Percentiles rank a stretch among this genome's conserved stretches.
These are phyloP conservation scores for Prunella vulgaris DNA, from an alignment of 257 asterid species.

Conservation along the genomic window DNA sequence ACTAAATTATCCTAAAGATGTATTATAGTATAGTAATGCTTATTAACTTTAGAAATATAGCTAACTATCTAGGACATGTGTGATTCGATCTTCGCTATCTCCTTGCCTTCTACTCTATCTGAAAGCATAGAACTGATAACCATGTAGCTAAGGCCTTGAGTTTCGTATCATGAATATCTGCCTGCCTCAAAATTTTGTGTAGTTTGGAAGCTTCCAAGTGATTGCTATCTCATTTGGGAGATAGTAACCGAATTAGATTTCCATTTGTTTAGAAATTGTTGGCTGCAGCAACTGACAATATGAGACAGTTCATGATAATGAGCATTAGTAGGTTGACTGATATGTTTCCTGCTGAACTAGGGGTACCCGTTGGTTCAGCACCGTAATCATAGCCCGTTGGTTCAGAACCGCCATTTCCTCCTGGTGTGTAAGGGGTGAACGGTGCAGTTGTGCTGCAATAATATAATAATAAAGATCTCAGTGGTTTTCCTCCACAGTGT, in stretches of 20 bases:
- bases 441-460: constrained; percentile 67
- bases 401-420: constrained; percentile 42
- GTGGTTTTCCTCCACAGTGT: background rate
- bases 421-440: constrained; percentile 60
- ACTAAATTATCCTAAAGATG: constrained; percentile 40
- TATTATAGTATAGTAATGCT: constrained; percentile 39
- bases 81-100: constrained; percentile 33
- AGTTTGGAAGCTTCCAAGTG: constrained; percentile 35
- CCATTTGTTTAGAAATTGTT: constrained; percentile 39
- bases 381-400: constrained; percentile 62
- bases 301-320: constrained; percentile 32
- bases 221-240: constrained; percentile 37
- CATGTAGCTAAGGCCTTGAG: constrained; percentile 43
- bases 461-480: constrained; percentile 6
- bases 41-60: constrained; percentile 41
- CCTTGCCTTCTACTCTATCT: constrained; percentile 51
- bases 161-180: constrained; percentile 26
- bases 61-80: constrained; percentile 32
- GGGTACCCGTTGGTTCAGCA: constrained; percentile 67
- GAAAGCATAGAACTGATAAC: constrained; percentile 34
- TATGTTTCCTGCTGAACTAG: constrained; percentile 48
- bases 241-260: constrained; percentile 28
- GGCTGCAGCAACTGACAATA: constrained; percentile 34
- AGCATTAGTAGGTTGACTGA: constrained; percentile 38
- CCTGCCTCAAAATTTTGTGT: constrained; percentile 43